These are phyloP conservation scores for Chlamydomonas sp. DNA, from an alignment of 139 green algal species.

Conservation along the genomic window DNA sequence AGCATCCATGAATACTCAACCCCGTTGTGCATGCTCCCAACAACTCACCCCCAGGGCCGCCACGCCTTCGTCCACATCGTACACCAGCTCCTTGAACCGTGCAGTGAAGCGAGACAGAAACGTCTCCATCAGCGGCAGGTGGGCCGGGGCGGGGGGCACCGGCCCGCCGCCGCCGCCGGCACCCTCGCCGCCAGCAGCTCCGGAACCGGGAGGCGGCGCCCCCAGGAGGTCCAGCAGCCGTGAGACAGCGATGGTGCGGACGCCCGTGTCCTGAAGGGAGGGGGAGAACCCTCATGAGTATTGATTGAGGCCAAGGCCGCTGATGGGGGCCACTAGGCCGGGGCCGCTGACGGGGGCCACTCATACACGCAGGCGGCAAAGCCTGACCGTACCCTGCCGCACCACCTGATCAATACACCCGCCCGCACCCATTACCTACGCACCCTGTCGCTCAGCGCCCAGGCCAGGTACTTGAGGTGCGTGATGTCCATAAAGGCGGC, in stretches of 20 bases:
- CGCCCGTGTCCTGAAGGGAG: slow-evolving; percentile 6
- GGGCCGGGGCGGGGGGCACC: neutral
- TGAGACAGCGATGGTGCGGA: neutral
- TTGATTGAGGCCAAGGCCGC: no score
- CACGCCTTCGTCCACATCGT: slow-evolving; percentile 86
- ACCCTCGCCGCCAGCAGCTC: neutral
- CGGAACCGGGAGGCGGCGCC: neutral
- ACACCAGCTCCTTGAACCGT: slow-evolving; percentile 86
- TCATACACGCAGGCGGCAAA: no score
- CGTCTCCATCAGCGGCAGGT: slow-evolving; percentile 36
- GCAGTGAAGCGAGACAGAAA: slow-evolving; percentile 72
- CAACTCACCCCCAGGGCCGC: slow-evolving; percentile 74
- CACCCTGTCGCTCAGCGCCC: slow-evolving; percentile 86
- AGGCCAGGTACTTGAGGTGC: slow-evolving; percentile 98
- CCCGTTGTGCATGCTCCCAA: slow-evolving; percentile 14
- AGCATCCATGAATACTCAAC: neutral
- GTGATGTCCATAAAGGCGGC: slow-evolving; percentile 82
- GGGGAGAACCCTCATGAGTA: no score
- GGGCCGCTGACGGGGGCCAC: no score
- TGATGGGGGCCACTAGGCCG: no score
- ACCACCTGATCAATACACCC: neutral
- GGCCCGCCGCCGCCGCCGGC: neutral
- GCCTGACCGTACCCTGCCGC: no score
- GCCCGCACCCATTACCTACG: neutral
- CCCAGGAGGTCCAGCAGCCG: slow-evolving; percentile 35